Percentiles rank a stretch among this genome's conserved stretches.
Conservation (phyloP, 202 grass and related monocot genomes). For the Zizania palustris region DNA sequence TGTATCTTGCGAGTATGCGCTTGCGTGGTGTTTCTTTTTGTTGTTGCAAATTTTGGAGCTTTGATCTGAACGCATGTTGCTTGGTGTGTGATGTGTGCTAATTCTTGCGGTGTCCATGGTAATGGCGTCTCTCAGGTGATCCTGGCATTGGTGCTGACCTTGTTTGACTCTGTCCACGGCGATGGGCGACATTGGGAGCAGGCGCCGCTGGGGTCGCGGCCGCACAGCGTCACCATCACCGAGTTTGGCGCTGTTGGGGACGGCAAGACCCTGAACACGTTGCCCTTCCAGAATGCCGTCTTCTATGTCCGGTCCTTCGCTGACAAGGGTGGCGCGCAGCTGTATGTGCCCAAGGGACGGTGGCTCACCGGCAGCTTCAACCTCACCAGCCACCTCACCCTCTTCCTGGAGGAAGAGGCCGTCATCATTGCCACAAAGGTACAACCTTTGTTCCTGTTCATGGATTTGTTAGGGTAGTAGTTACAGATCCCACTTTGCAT, state of each 20-base stretch:
- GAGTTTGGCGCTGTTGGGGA: slow-evolving; percentile 96
- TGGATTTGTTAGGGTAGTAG: slow-evolving; percentile 37
- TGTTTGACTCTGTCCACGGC: slow-evolving; percentile 15
- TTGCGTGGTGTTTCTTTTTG: not conserved
- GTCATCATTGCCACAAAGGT: slow-evolving; percentile 75
- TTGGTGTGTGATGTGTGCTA: slow-evolving; percentile 3
- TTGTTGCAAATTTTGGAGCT: slow-evolving; percentile 4
- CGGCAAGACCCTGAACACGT: slow-evolving; percentile 75
- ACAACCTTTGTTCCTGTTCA: slow-evolving; percentile 31
- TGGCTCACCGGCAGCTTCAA: slow-evolving; percentile 99
- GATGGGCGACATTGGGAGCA: slow-evolving; percentile 35
- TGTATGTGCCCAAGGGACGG: slow-evolving; percentile 85
- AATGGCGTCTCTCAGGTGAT: slow-evolving; percentile 50
- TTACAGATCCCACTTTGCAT: slow-evolving; percentile 31
- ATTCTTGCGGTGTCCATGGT: slow-evolving; percentile 41
- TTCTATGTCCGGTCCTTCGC: slow-evolving; percentile 91
- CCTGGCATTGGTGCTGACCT: slow-evolving; percentile 44
- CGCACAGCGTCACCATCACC: slow-evolving; percentile 94
- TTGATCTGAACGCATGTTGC: slow-evolving; percentile 14
- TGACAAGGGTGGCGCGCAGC: slow-evolving; percentile 91
- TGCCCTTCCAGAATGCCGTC: slow-evolving; percentile 93
- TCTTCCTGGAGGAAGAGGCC: slow-evolving; percentile 80
- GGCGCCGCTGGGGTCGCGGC: slow-evolving; percentile 48
- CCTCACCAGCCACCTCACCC: slow-evolving; percentile 82
- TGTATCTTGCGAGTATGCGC: not conserved